phyloP scores from a whole-genome alignment of 108 stramenopile genomes.

The Seminavis robusta region DNA sequence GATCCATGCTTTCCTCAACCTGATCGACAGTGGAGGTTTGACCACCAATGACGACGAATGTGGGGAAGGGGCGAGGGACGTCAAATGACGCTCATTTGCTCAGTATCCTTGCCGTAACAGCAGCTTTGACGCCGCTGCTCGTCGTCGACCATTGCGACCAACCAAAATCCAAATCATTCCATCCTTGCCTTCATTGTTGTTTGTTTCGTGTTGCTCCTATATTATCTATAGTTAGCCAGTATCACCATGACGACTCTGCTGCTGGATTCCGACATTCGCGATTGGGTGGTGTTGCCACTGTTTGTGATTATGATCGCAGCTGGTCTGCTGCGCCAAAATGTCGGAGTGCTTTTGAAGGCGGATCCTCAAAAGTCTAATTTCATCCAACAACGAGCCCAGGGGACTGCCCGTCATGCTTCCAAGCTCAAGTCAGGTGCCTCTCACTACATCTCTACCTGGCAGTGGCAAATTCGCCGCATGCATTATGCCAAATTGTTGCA shows the following conservation, averaged over 20 bases:
- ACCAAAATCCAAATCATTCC: no score
- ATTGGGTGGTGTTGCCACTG: conserved; percentile 83
- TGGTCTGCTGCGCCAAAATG: conserved; percentile 57
- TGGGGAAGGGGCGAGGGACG: no score
- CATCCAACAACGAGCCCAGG: conserved; percentile 37
- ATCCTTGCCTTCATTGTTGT: no score
- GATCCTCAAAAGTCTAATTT: conserved; percentile 6
- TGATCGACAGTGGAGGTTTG: no score
- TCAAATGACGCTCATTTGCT: no score
- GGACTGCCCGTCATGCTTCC: conserved; percentile 26
- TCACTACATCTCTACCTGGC: conserved; percentile 43
- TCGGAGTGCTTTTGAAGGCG: conserved; percentile 59
- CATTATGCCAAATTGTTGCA: conserved; percentile 24
- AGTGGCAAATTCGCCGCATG: conserved; percentile 41
- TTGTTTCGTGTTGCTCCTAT: no score
- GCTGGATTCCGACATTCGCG: conserved; percentile 72
- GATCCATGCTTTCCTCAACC: no score
- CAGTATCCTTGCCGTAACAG: no score
- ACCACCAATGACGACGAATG: no score
- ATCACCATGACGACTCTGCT: conserved; percentile 34
- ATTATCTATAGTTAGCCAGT: no score
- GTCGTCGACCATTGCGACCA: no score
- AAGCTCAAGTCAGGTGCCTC: conserved; percentile 39
- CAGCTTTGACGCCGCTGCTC: no score
- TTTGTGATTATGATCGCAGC: conserved; percentile 80